Evolutionary conservation across 192 early-diverging fungal genomes (phyloP).

Genomic region (Geranomyces variabilis): DNA sequence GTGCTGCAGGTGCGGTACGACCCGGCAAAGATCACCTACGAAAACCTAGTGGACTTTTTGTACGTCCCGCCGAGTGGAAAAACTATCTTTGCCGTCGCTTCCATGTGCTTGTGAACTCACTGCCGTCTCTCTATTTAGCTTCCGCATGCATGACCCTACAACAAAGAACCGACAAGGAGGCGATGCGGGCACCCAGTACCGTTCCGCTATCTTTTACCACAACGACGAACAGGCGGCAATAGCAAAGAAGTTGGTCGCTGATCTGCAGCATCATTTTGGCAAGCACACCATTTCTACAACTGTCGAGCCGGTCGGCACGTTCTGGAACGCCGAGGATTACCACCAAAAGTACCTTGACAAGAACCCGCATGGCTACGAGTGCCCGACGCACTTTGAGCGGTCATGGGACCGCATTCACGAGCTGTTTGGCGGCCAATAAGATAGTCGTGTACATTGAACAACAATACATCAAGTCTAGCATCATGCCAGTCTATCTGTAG

Average conservation of each 20-base stretch:
- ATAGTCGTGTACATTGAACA: no score
- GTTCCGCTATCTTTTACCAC: constrained; percentile 87
- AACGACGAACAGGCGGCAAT: constrained; percentile 68
- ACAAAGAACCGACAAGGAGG: constrained; percentile 82
- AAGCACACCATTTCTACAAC: constrained; percentile 61
- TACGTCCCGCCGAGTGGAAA: constrained; percentile 47
- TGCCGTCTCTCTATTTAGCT: constrained; percentile 54
- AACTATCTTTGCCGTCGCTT: no score
- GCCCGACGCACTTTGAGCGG: constrained; percentile 56
- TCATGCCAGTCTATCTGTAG: no score
- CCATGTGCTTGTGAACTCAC: neutral
- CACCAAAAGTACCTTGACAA: constrained; percentile 75
- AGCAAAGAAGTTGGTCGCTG: constrained; percentile 73
- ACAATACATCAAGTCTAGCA: no score
- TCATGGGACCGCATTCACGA: constrained; percentile 50
- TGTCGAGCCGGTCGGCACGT: constrained; percentile 69
- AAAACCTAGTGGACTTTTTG: constrained; percentile 78
- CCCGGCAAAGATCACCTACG: constrained; percentile 71
- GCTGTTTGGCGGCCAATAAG: constrained; percentile 33
- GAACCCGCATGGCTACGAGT: constrained; percentile 78
- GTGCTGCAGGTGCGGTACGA: constrained; percentile 79
- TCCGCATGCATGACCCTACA: constrained; percentile 75
- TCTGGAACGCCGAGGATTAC: constrained; percentile 79
- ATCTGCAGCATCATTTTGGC: constrained; percentile 58
- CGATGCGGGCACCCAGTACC: constrained; percentile 86